Evolutionary conservation across 2,329 filamentous ascomycete genomes (phyloP), one percentile per base, ranked within the genome.

Genomic region (Cordyceps tenuipes): DNA sequence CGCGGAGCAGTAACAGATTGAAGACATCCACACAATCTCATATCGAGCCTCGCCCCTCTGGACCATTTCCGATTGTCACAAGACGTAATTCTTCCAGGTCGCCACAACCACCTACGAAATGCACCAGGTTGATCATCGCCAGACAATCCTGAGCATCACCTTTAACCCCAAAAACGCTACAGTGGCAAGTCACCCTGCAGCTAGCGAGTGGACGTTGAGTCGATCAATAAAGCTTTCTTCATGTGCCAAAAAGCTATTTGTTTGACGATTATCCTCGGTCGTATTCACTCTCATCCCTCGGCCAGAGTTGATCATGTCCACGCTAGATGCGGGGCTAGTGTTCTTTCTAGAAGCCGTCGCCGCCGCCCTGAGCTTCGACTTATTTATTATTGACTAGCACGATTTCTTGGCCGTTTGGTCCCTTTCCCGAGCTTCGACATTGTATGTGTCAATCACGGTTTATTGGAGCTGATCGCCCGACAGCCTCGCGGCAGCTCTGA

Each of bases 151-250:
- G 5, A 29, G 7, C 29, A 7, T 29, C 31, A 19, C 47, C 2
- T 36, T 59, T 13, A 46, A 59, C 48, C 56, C 56, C 56, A 48
- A 46, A 48, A 59, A 36, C 47, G 56, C 56, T 48, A 59, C 46
- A 26, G 39, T n/a, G 39, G 36, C 56, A 52, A 52, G 56, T 39
- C 56, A 59, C 56, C 47, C 46, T 19, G 56, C 23, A 34, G 39
- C 48, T 47, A 47, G 21, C 10, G 17, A 21, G n/a, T 46, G 43
- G 15, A 43, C n/a, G 39, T n/a, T n/a, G 39, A 34, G 47, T 31
- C n/a, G 15, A 47, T 9, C 5, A 3, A 17, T 7, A 3, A 17
- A 43, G 36, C 31, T 36, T 43, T 6, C 55, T 34, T 57, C 55
- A 50, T 57, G 23, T 50, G 36, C 21, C 46, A 57, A 34, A 44